Evolutionary conservation across 257 asterid species (phyloP).

Genomic region (Solanum tarijense): DNA sequence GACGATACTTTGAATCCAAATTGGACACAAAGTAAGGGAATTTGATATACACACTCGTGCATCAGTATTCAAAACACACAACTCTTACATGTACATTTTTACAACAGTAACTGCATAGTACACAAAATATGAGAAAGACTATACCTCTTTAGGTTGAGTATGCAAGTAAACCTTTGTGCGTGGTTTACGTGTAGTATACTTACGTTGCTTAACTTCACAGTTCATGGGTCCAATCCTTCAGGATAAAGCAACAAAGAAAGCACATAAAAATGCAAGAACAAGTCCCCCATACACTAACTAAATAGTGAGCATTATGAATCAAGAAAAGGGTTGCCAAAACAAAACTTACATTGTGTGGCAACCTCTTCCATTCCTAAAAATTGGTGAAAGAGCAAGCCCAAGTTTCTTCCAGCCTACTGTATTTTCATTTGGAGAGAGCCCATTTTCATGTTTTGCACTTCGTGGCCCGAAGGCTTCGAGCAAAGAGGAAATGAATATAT

Average conservation of each 20-base stretch:
- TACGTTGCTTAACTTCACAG: constrained; percentile 13
- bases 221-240: constrained; percentile 43
- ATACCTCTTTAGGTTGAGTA: not conserved
- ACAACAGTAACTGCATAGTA: not conserved
- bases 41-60: not conserved
- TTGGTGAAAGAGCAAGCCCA: constrained; percentile 17
- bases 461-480: constrained; percentile 14
- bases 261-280: not conserved
- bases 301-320: not conserved
- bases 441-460: not conserved
- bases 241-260: not conserved
- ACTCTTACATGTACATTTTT: not conserved
- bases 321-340: not conserved
- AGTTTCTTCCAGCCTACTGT: constrained; percentile 20
- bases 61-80: not conserved
- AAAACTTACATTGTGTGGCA: constrained; percentile 34
- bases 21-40: not conserved
- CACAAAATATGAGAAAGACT: not conserved
- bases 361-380: constrained; percentile 25
- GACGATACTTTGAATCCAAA: not conserved
- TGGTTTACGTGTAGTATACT: constrained; percentile 2
- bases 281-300: not conserved
- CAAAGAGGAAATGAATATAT: constrained; percentile 32
- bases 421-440: not conserved
- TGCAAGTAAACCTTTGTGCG: not conserved